A percentile compares a stretch with the other conserved stretches of the same genome.
Conservation (phyloP, 208 protist genomes). For the Leishmania tropica region DNA sequence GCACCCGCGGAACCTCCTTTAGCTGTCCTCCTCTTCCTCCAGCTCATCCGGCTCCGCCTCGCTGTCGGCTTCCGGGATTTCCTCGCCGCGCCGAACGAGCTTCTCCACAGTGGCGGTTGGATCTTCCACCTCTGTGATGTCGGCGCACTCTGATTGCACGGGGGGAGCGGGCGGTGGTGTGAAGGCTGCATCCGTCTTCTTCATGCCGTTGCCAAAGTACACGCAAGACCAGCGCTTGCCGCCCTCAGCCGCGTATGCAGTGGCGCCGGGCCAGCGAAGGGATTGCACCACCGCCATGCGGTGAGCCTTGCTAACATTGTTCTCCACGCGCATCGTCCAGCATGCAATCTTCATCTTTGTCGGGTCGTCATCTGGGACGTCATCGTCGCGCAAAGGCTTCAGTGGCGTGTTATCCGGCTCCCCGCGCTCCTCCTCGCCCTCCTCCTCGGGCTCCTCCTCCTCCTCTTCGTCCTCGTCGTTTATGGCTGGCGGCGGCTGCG, state of each 20-base stretch:
- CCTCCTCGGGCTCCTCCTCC: conserved; percentile 53
- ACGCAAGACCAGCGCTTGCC: conserved; percentile 83
- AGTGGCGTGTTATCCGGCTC: conserved; percentile 75
- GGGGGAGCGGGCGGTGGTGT: conserved; percentile 79
- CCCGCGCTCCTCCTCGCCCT: conserved; percentile 51
- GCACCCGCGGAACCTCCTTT: conserved; percentile 10
- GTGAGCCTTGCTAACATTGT: conserved; percentile 86
- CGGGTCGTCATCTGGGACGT: conserved; percentile 83
- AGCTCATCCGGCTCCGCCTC: conserved; percentile 82
- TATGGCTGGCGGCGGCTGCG: conserved; percentile 77
- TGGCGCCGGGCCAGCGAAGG: conserved; percentile 88
- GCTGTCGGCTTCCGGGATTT: conserved; percentile 83
- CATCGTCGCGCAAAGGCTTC: conserved; percentile 81
- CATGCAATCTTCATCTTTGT: conserved; percentile 85
- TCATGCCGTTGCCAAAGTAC: conserved; percentile 92
- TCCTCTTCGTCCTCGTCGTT: conserved; percentile 86
- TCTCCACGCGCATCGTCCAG: conserved; percentile 81
- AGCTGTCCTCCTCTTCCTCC: conserved; percentile 75
- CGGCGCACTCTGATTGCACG: conserved; percentile 80
- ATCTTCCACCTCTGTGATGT: conserved; percentile 84
- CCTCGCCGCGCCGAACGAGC: conserved; percentile 90
- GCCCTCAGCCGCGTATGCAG: conserved; percentile 77
- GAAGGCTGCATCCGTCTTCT: conserved; percentile 87
- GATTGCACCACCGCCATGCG: conserved; percentile 84
- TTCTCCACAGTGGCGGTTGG: conserved; percentile 91